Evolutionary conservation across 345 rosid species (phyloP).

Genomic region (Garcia nutans): DNA sequence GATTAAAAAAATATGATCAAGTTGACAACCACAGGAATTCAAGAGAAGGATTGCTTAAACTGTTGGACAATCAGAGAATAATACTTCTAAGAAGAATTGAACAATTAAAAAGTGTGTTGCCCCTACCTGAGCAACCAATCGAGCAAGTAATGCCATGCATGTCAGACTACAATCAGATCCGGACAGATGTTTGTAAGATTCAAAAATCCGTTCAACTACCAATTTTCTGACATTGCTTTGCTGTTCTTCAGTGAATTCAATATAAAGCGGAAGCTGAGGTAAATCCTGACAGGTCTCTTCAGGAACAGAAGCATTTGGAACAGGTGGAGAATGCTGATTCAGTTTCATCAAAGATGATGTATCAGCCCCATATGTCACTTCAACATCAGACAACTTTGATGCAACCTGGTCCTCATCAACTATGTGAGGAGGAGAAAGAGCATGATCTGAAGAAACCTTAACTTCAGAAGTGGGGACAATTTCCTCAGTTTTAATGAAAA

Average conservation of each 20-base stretch:
- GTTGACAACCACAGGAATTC: not conserved
- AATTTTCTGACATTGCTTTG: conserved; percentile 47
- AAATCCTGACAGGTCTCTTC: conserved; percentile 73
- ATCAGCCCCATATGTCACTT: conserved; percentile 42
- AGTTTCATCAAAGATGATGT: conserved; percentile 40
- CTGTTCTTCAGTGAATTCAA: conserved; percentile 68
- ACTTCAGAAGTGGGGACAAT: conserved; percentile 37
- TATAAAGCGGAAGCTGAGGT: conserved; percentile 61
- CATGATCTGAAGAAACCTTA: conserved; percentile 45
- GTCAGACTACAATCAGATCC: conserved; percentile 51
- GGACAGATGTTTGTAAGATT: conserved; percentile 56
- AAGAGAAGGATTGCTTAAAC: not conserved
- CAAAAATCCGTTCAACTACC: conserved; percentile 71
- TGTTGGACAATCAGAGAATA: not conserved
- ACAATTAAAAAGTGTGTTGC: not conserved
- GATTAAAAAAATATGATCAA: not conserved
- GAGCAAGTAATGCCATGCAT: conserved; percentile 72
- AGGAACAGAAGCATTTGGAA: conserved; percentile 37
- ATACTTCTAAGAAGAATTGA: not conserved
- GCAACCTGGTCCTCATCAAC: conserved; percentile 50
- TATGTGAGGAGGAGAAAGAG: conserved; percentile 41
- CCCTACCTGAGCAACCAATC: conserved; percentile 78
- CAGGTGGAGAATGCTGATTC: conserved; percentile 49
- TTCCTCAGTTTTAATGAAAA: conserved; percentile 43
- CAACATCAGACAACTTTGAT: conserved; percentile 43